A percentile compares a stretch with the other conserved stretches of the same genome.
These are phyloP conservation scores for Ilex asprella DNA, from an alignment of 257 asterid species.

Conservation along the genomic window DNA sequence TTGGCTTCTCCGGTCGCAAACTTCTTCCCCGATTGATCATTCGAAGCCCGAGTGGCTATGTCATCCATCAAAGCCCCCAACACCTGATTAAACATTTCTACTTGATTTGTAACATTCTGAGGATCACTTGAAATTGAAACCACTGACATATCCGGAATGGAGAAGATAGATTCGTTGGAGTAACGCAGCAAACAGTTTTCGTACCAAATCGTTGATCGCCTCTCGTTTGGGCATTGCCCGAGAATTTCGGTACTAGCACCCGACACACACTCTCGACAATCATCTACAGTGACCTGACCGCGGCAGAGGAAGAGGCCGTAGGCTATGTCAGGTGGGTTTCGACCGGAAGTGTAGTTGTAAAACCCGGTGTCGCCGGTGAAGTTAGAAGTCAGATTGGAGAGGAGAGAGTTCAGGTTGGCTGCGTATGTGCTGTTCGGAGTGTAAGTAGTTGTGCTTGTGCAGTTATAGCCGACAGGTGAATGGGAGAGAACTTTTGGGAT, in stretches of 20 bases:
- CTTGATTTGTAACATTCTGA: not conserved
- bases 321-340: not conserved
- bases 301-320: constrained; percentile 22
- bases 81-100: not conserved
- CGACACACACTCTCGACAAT: constrained; percentile 12
- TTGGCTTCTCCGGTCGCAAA: constrained; percentile 5
- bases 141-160: not conserved
- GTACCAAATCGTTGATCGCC: not conserved
- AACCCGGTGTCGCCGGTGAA: constrained; percentile 6
- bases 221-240: constrained; percentile 5
- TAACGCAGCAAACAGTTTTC: constrained; percentile 9
- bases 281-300: constrained; percentile 5
- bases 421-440: constrained; percentile 5
- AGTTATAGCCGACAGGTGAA: not conserved
- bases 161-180: not conserved
- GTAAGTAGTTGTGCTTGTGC: not conserved
- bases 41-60: not conserved
- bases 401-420: constrained; percentile 9
- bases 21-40: constrained; percentile 1
- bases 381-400: constrained; percentile 14
- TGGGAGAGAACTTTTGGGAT: not conserved
- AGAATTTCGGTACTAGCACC: not conserved
- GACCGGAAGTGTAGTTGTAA: constrained; percentile 9
- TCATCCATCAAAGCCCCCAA: not conserved
- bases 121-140: not conserved